phyloP scores from a whole-genome alignment of 805 yeast genomes.

The Millerago galiae region DNA sequence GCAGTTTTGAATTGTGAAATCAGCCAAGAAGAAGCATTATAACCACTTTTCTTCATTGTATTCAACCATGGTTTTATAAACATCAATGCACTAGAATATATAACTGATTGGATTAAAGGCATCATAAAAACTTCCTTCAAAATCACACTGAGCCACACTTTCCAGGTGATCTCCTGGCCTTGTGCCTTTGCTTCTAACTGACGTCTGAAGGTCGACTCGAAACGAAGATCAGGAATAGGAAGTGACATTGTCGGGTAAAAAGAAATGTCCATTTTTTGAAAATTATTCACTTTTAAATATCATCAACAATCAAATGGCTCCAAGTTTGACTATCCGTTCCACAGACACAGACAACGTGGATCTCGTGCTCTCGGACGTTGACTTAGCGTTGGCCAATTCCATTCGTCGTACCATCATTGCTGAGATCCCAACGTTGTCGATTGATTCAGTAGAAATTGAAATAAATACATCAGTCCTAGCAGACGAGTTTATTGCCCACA shows the following conservation, averaged over 20 bases:
- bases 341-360: conserved; percentile 85
- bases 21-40: conserved; percentile 1
- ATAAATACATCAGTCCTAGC: conserved; percentile 91
- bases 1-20: conserved; percentile 5
- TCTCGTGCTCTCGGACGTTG: conserved; percentile 81
- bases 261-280: neutral
- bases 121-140: conserved; percentile 5
- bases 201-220: conserved; percentile 7
- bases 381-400: conserved; percentile 86
- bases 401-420: conserved; percentile 87
- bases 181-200: conserved; percentile 1
- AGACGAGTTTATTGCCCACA: conserved; percentile 92
- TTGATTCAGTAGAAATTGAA: conserved; percentile 92
- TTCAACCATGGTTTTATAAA: conserved; percentile 7
- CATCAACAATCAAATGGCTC: conserved; percentile 2
- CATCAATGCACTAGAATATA: conserved; percentile 2
- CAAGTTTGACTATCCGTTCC: conserved; percentile 50
- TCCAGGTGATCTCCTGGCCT: neutral
- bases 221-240: conserved; percentile 11
- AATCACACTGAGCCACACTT: conserved; percentile 2
- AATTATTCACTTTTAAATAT: no score
- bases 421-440: conserved; percentile 95
- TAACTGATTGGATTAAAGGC: conserved; percentile 8
- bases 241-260: neutral
- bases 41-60: conserved; percentile 2